phyloP scores from a whole-genome alignment of 2,329 filamentous ascomycete species.

The Talaromyces sp. region DNA sequence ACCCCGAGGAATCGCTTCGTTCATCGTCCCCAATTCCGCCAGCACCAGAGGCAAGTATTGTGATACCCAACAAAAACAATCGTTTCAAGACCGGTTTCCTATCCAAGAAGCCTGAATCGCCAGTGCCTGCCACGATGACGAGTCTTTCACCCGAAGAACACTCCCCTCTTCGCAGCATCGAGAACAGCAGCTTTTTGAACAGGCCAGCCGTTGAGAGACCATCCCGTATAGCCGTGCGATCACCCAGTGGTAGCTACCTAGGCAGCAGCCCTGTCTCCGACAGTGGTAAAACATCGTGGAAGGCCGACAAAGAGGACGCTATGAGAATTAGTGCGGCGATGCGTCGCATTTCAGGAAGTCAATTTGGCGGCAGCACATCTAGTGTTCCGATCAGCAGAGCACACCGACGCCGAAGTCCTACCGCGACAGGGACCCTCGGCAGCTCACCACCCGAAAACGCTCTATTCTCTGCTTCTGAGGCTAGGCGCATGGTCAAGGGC shows the following conservation, averaged over 20 bases:
- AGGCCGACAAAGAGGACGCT: conserved; percentile 48
- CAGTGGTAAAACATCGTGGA: conserved; percentile 46
- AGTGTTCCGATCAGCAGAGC: conserved; percentile 40
- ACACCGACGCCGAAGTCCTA: conserved; percentile 56
- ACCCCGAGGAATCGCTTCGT: conserved; percentile 36
- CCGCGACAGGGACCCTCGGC: conserved; percentile 41
- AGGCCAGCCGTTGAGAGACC: conserved; percentile 42
- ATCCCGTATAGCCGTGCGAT: conserved; percentile 38
- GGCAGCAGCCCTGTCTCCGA: conserved; percentile 42
- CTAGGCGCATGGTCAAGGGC: conserved; percentile 62
- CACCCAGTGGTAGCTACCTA: conserved; percentile 35
- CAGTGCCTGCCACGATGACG: conserved; percentile 58
- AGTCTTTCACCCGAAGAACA: conserved; percentile 54
- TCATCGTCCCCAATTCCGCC: conserved; percentile 55
- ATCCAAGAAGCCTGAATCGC: conserved; percentile 66
- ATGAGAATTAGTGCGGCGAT: conserved; percentile 55
- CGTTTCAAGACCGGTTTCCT: conserved; percentile 89
- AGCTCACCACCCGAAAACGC: conserved; percentile 53
- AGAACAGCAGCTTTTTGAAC: conserved; percentile 49
- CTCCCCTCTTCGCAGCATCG: conserved; percentile 54
- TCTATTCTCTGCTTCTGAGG: conserved; percentile 63
- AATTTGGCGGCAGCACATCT: conserved; percentile 38
- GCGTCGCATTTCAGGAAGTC: conserved; percentile 50
- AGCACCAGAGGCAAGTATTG: conserved; percentile 57
- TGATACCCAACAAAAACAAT: conserved; percentile 62